phyloP scores from a whole-genome alignment of 176 grass and related monocot species.

The Coix lacrymajobi region DNA sequence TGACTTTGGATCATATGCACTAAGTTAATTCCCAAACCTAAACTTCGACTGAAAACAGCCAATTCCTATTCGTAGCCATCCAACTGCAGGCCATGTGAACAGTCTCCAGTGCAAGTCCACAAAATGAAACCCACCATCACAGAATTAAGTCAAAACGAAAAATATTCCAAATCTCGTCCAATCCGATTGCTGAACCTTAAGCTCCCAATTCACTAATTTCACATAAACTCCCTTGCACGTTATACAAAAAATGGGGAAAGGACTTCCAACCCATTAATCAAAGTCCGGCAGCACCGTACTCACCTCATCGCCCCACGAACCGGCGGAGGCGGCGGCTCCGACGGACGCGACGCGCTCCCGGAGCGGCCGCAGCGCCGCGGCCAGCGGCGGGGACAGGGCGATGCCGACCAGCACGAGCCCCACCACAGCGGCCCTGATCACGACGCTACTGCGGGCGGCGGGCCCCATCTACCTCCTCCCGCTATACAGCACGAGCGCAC shows the following conservation, averaged over 20 bases:
- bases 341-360: constrained; percentile 43
- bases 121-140: neutral
- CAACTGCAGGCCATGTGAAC: neutral
- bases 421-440: constrained; percentile 27
- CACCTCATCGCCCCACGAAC: constrained; percentile 85
- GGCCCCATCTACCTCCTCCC: constrained; percentile 9
- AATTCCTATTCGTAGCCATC: neutral
- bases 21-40: neutral
- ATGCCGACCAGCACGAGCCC: constrained; percentile 29
- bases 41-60: too few species aligned
- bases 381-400: constrained; percentile 28
- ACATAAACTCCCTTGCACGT: neutral
- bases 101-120: neutral
- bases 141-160: constrained; percentile 6
- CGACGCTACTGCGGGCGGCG: neutral
- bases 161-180: neutral
- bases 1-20: neutral
- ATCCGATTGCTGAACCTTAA: neutral
- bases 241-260: neutral
- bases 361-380: constrained; percentile 62
- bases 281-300: neutral
- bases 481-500: neutral
- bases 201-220: neutral
- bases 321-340: constrained; percentile 33
- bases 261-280: neutral